phyloP scores from a whole-genome alignment of 805 yeast genomes.

The Cyberlindnera lachancei region DNA sequence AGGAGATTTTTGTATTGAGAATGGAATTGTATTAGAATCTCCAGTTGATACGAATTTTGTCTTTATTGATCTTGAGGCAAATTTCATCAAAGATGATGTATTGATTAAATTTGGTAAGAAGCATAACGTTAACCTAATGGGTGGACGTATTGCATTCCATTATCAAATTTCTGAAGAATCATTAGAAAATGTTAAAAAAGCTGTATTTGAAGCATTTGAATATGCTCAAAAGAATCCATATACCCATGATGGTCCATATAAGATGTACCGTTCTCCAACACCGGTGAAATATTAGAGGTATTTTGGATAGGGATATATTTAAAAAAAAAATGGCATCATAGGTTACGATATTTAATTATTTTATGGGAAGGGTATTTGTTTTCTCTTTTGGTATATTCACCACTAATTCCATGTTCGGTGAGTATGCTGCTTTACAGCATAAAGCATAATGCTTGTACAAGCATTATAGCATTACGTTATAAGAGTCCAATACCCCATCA shows the following conservation, averaged over 20 bases:
- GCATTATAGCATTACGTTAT: too few relatives aligned
- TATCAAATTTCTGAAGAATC: conserved; percentile 53
- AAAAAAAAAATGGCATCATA: conserved; percentile 23
- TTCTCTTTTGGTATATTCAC: too few relatives aligned
- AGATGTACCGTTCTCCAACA: conserved; percentile 36
- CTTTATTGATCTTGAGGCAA: conserved; percentile 48
- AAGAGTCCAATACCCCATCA: too few relatives aligned
- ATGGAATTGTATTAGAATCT: conserved; percentile 53
- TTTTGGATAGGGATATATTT: neutral
- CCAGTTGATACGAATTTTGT: conserved; percentile 85
- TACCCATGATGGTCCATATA: conserved; percentile 38
- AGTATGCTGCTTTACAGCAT: too few relatives aligned
- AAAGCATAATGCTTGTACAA: too few relatives aligned
- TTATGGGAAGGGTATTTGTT: too few relatives aligned
- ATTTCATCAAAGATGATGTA: conserved; percentile 46
- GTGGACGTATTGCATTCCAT: conserved; percentile 77
- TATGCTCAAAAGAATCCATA: conserved; percentile 48
- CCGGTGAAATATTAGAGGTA: conserved; percentile 25
- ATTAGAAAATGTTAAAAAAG: conserved; percentile 48
- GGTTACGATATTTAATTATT: conserved; percentile 7
- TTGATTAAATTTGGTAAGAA: conserved; percentile 49
- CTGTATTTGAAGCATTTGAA: conserved; percentile 49
- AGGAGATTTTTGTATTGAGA: conserved; percentile 42
- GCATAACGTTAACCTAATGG: conserved; percentile 56
- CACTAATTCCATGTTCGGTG: too few relatives aligned